Conservation (phyloP, 176 grass and related monocot genomes). For the Typha latifolia region DNA sequence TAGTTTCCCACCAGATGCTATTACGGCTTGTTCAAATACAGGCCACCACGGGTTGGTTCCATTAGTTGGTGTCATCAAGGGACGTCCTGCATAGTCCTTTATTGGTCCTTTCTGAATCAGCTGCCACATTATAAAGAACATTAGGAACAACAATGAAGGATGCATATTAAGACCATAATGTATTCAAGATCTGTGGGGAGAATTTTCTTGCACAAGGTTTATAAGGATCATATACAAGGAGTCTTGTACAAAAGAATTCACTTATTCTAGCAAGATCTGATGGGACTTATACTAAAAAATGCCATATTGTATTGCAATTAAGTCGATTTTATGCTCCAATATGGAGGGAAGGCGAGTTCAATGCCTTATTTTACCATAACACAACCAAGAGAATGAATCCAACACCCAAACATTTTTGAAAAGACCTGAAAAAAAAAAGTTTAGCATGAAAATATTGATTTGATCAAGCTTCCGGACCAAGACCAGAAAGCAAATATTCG, state of each 20-base stretch:
- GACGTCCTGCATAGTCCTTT: slow-evolving; percentile 6
- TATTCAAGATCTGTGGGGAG: background rate
- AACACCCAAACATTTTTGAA: no score
- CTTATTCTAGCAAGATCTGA: no score
- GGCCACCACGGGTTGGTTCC: slow-evolving; percentile 25
- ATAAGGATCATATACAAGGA: background rate
- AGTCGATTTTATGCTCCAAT: no score
- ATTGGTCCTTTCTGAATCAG: slow-evolving; percentile 29
- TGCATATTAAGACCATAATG: background rate
- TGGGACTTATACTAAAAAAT: no score
- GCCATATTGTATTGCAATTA: no score
- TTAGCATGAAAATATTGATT: no score
- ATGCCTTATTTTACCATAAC: background rate
- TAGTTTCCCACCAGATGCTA: slow-evolving; percentile 54
- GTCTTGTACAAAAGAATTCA: background rate
- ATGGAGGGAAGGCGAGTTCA: no score
- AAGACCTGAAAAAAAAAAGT: no score
- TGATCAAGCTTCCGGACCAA: no score
- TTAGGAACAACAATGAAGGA: background rate
- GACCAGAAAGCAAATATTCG: no score
- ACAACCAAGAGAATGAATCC: background rate
- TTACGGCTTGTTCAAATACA: slow-evolving; percentile 54
- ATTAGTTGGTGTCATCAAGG: slow-evolving; percentile 13
- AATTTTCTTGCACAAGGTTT: background rate
- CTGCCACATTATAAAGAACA: slow-evolving; percentile 22